phyloP scores from a whole-genome alignment of 495 filamentous ascomycete genomes.

The Alectoria sarmentosa region DNA sequence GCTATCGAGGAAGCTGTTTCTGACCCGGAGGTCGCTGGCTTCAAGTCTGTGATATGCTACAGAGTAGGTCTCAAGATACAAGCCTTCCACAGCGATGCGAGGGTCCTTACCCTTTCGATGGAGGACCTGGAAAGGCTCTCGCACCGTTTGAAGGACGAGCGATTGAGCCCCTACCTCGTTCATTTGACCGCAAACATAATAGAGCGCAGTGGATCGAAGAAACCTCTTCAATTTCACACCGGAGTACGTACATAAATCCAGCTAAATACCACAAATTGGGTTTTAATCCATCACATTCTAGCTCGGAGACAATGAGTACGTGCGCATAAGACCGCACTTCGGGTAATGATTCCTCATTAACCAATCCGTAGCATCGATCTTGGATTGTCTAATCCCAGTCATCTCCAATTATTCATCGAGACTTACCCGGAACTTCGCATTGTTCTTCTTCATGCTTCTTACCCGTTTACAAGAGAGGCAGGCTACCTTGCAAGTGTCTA shows the following conservation, averaged over 20 bases:
- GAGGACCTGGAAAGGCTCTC: constrained; percentile 24
- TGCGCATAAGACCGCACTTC: neutral
- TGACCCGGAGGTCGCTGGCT: constrained; percentile 67
- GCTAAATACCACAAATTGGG: neutral
- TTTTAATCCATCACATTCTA: neutral
- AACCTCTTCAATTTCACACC: constrained; percentile 83
- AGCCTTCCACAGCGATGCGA: constrained; percentile 23
- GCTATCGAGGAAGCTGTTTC: constrained; percentile 47
- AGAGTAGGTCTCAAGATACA: constrained; percentile 63
- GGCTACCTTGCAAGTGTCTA: constrained; percentile 78
- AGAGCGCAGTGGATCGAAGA: constrained; percentile 35
- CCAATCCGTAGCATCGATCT: constrained; percentile 45
- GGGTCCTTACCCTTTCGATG: constrained; percentile 28
- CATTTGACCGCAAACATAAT: constrained; percentile 47
- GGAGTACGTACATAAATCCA: constrained; percentile 33
- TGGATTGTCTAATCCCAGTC: constrained; percentile 62
- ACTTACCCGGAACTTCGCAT: constrained; percentile 61
- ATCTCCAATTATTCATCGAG: constrained; percentile 67
- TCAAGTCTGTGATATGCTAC: constrained; percentile 84
- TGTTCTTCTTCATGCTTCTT: constrained; percentile 76
- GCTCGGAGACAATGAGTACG: constrained; percentile 67
- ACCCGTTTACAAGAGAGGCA: constrained; percentile 77
- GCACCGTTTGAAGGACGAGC: constrained; percentile 51
- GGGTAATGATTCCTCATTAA: neutral
- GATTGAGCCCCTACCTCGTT: constrained; percentile 60